Base-by-base conservation (phyloP, 139 green algal genomes). In the Chlamydomonas incerta region DNA sequence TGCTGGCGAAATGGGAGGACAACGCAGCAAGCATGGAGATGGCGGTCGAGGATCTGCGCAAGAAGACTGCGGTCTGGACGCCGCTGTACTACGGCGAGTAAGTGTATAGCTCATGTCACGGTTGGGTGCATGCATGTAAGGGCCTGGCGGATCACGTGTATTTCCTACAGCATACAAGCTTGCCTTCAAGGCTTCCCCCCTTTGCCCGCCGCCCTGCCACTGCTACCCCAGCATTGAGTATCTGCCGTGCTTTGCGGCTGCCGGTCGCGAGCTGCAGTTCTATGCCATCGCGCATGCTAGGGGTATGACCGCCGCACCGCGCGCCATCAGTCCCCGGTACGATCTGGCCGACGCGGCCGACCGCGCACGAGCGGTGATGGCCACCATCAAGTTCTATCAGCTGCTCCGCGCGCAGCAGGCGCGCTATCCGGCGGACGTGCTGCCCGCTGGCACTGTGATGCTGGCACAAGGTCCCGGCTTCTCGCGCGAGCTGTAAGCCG, bases 341-440 rank as follows among this genome's bases (percentile, higher is more conserved):
- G 41, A 80, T 31, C 52, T 80, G 73, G 52, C 31, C 50, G 34
- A 80, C 73, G 17, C 52, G 20, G 31, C 31, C 52, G 52, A 67
- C 50, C 73, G 73, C 73, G 73, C 52, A 68, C n/a, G 31, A n/a
- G 73, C 73, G 52, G 73, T 80, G 72, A 41, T 79, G 72, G 72
- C 72, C 72, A 65, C 72, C 72, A 65, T 79, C 72, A 55, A 75
- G 69, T 80, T 80, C 73, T 80, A 80, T 31, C 73, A 68, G 73
- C 73, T 80, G 17, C 73, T 80, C 50, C 21, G 73, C 18, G 73
- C 73, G 21, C 73, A 80, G 52, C 18, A 34, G n/a, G n/a, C 73
- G 52, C 52, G 17, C 50, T 80, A 80, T 50, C 73, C 73, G 73
- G 31, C 31, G 73, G 31, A 50, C 73, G 73, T 80, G 73, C 50